Evolutionary conservation across 768 basidiomycete genomes (phyloP), one percentile per base, ranked within the genome.

Genomic region (Tricholoma sp.): DNA sequence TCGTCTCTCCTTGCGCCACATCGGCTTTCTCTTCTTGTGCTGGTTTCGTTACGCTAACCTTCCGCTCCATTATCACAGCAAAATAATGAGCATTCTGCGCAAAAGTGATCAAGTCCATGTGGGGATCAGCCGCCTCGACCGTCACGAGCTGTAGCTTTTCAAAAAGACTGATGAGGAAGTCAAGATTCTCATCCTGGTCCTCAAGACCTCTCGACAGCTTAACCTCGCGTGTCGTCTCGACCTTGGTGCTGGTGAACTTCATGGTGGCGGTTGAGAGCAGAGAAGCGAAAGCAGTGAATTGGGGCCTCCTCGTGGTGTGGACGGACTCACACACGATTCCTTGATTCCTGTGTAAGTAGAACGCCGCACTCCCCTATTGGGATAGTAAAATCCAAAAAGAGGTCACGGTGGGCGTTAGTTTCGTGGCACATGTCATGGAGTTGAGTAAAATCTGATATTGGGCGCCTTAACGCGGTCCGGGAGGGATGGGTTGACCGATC

Each of bases 51-150:
- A 36, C 24, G 7, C 32, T 39, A 24, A 7, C 33, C 17, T 20
- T 39, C 42, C 55, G 4, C 24, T 54, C 56, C 7, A 66, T 62
- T 42, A 82, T 72, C n/a, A 77, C 70, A 9, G 71, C 78, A 62
- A 80, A 78, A 64, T 67, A 77, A 50, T 69, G 65, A 5, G 72
- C 68, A 13, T 58, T 64, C 18, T 63, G 54, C 6, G 74, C 68
- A 54, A 81, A 81, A 0, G 75, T 72, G 15, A 79, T 47, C 1
- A 80, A 54, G 59, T 80, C 78, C 29, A 74, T 55, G 4, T 59
- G 57, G 0, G 74, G 71, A 55, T 70, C 60, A 5, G 74, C 69
- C 5, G 70, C 63, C 44, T 81, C 81, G 5, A 77, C 66, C 1
- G 77, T 72, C 41, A 65, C 64, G 12, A 72, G 62, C 57, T 79